phyloP scores from a whole-genome alignment of 1,284 basidiomycete species.

The Trichosporon asahii region DNA sequence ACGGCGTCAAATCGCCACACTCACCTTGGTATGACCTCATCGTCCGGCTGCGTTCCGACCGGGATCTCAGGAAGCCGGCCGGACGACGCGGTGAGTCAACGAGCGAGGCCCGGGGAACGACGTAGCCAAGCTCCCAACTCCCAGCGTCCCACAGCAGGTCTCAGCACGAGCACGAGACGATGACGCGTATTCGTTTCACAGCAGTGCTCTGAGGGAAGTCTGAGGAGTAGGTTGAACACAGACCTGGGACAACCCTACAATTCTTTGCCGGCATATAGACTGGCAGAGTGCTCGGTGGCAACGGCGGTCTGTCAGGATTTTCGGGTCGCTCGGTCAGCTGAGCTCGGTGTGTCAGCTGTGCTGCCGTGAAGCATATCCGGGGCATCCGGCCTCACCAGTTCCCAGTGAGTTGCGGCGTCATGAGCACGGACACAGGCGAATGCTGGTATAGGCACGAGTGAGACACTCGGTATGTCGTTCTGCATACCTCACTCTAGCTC shows the following conservation, averaged over 20 bases:
- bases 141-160: not conserved
- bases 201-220: not conserved
- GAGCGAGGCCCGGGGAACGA: not conserved
- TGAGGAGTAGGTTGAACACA: not conserved
- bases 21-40: not conserved
- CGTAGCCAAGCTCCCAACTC: not conserved
- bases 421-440: not conserved
- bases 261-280: too few relatives aligned
- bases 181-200: not conserved
- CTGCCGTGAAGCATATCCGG: not conserved
- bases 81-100: not conserved
- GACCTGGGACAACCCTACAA: not conserved
- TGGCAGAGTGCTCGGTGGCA: not conserved
- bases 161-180: not conserved
- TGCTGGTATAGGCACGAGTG: too few relatives aligned
- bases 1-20: not conserved
- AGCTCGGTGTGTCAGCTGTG: not conserved
- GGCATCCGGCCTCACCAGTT: too few relatives aligned
- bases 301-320: too few relatives aligned
- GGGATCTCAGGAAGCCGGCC: not conserved
- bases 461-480: not conserved
- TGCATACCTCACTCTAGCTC: not conserved
- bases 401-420: not conserved
- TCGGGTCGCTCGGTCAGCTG: not conserved
- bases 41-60: not conserved